Conservation (phyloP, 345 rosid species). For the Gossypium anomalum region DNA sequence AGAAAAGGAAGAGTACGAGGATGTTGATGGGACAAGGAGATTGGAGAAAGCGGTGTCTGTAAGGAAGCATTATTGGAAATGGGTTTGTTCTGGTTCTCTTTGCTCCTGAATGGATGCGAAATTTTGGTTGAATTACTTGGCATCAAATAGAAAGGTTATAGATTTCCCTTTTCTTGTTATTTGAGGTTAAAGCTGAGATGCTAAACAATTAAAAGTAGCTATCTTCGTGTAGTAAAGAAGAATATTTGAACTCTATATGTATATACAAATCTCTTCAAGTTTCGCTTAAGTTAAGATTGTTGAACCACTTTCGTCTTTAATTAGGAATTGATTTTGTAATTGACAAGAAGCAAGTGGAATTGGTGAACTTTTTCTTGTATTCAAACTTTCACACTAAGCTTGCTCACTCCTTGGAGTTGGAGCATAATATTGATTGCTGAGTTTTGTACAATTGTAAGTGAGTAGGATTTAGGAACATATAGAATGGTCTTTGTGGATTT, state of each 20-base stretch:
- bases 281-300: neutral
- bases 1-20: constrained; percentile 56
- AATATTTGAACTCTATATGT: too few relatives aligned
- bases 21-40: constrained; percentile 31
- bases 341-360: neutral
- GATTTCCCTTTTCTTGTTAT: neutral
- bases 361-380: neutral
- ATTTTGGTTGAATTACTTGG: neutral
- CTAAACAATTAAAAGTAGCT: neutral
- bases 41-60: constrained; percentile 61
- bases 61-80: constrained; percentile 76
- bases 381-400: neutral
- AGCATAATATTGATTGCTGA: neutral
- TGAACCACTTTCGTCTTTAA: neutral
- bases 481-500: too few relatives aligned
- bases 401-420: too few relatives aligned
- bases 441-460: too few relatives aligned
- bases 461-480: too few relatives aligned
- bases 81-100: constrained; percentile 62
- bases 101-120: constrained; percentile 22
- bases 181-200: neutral
- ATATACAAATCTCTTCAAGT: too few relatives aligned
- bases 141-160: too few relatives aligned
- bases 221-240: too few relatives aligned
- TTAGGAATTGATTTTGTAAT: constrained; percentile 3